phyloP scores from a whole-genome alignment of 225 moss, liverwort and hornwort genomes.

The Neckera pumila region DNA sequence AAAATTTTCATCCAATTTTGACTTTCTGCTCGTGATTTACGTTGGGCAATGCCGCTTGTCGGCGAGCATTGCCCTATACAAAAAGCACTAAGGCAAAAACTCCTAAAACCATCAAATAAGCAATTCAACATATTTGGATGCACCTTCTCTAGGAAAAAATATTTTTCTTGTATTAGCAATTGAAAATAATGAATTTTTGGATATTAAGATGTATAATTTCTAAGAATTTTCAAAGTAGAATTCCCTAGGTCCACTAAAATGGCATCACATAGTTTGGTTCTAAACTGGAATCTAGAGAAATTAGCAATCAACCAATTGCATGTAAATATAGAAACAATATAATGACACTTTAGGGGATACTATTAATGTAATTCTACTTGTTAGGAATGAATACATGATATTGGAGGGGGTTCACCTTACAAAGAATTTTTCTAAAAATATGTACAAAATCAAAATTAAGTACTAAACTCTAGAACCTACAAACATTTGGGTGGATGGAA shows the following conservation, averaged over 20 bases:
- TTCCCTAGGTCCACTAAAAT: background rate
- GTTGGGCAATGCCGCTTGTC: no score
- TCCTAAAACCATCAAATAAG: background rate
- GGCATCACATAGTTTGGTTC: background rate
- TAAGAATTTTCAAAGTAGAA: no score
- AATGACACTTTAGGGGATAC: background rate
- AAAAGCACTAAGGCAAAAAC: background rate
- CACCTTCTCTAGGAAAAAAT: background rate
- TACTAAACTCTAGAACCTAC: background rate
- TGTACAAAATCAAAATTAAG: background rate
- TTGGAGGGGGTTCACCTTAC: no score
- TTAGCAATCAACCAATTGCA: accelerated
- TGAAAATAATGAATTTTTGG: no score
- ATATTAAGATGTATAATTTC: background rate
- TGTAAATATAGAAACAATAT: accelerated
- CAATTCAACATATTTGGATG: background rate
- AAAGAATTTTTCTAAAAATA: accelerated
- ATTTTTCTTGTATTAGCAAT: background rate
- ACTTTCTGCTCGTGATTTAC: no score
- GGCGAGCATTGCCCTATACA: no score
- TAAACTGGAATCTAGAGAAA: accelerated
- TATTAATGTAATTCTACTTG: background rate
- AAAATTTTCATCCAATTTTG: no score
- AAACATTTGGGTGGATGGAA: background rate
- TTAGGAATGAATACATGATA: background rate